Evolutionary conservation across 2,329 filamentous ascomycete genomes (phyloP), one percentile per base, ranked within the genome.

Genomic region (Mariannaea elegans): DNA sequence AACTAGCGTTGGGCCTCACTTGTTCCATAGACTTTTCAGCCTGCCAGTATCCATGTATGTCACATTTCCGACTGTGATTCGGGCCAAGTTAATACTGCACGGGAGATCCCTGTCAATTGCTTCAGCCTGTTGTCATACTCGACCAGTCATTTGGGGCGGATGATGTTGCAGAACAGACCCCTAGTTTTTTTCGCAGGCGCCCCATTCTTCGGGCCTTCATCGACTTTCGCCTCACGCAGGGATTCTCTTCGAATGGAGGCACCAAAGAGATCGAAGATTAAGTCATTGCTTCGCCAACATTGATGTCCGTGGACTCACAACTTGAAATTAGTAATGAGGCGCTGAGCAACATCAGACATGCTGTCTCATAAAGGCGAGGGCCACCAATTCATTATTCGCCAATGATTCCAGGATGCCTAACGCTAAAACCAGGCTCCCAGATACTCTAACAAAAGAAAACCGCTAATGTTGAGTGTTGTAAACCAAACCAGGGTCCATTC

Each of bases 81-180:
- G 45, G 38, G 42, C 38, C 56, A 32, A 13, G 63, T 53, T 53
- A 60, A 38, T 56, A 44, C 23, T 54, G 53, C 46, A 47, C 36
- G 46, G 46, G 62, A 59, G 53, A 59, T 62, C 51, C 66, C 61
- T 69, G 61, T 47, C 39, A 39, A 29, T 48, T 62, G 59, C 59
- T 63, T 65, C 56, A 57, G 56, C 60, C 64, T 48, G 27, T 54
- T 46, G 50, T 46, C 49, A 39, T 53, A 45, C 47, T 14, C 23
- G 50, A 23, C 58, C 45, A 59, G 55, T 62, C 45, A 61, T 47
- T 21, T 16, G 31, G n/a, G 21, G 51, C 38, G 44, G 44, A 48
- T 34, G 44, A 29, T 34, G 21, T 66, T 29, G 24, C 51, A n/a
- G 24, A 47, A 52, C 59, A 67, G 68, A 61, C 44, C 55, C 48